Base-by-base conservation (phyloP, 805 yeast genomes). In the Candida maltosa region DNA sequence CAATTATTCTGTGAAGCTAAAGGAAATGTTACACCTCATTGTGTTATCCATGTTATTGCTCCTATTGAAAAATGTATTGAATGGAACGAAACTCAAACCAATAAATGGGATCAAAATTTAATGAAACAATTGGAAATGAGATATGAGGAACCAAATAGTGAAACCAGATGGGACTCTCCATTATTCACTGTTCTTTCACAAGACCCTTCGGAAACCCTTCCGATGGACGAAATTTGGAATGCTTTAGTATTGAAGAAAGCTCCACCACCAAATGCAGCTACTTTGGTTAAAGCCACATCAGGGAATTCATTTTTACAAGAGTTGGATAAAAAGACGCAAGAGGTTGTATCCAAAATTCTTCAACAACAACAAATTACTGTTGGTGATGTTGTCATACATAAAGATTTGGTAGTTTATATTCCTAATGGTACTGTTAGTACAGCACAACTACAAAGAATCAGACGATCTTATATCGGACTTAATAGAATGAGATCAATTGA, bases 1-100 rank as follows among this genome's bases (percentile, higher is more conserved):
- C 98, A 93, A 59, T 67, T 93, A 35, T 88, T 78, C 56, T 89
- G 97, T 58, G 98, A 93, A 57, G 89, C 96, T 25, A 91, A 89
- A 55, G 83, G 87, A 1, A 67, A 80, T 18, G 71, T 79, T 12
- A 88, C 97, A 1, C 80, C 93, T 2, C 83, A 86, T 44, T 83
- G 94, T 51, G 84, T 89, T 25, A 66, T 91, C 2, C 89, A 91
- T 42, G 81, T 85, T 1, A 73, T 88, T 48, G 76, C 84, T 12
- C 81, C 96, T 0, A 46, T 73, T 4, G 81, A 76, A 1, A 63
- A 64, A 11, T 80, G 93, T 47, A 47, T 69, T 7, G 71, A 76
- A 38, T 81, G 89, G 84, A 87, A 87, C 54, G 12, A 10, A 1
- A 12, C 18, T 5, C 20, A 23, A n/a, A 43, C 48, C 3, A 61